A percentile compares a stretch with the other conserved stretches of the same genome.
phyloP scores from a whole-genome alignment of 2,329 filamentous ascomycete genomes.

The Pseudogymnoascus sp. region DNA sequence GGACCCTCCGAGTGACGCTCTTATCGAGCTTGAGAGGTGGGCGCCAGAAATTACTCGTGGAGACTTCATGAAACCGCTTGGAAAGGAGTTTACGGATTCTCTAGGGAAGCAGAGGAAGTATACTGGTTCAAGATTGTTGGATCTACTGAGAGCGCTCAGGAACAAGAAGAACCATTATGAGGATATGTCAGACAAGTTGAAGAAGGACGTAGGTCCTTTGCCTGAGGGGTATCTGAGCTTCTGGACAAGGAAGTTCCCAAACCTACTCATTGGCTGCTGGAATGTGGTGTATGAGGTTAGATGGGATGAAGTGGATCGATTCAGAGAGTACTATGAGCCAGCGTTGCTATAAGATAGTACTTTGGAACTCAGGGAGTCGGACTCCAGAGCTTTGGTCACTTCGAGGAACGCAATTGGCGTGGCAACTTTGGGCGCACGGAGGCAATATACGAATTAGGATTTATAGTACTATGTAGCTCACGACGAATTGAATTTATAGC shows the following conservation, averaged over 20 bases:
- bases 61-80: constrained; percentile 71
- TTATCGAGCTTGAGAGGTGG: constrained; percentile 50
- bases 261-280: constrained; percentile 58
- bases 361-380: background rate
- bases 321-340: constrained; percentile 61
- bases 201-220: constrained; percentile 53
- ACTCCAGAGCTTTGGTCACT: background rate
- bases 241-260: constrained; percentile 59
- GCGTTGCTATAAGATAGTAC: background rate
- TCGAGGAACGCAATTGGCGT: background rate
- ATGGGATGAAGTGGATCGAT: constrained; percentile 45
- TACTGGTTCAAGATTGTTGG: constrained; percentile 71
- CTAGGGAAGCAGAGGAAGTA: constrained; percentile 94
- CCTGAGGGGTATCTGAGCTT: constrained; percentile 59
- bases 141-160: constrained; percentile 76
- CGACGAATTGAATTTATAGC: background rate
- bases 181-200: constrained; percentile 79
- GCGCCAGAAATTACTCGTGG: constrained; percentile 47
- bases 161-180: constrained; percentile 99
- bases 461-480: background rate
- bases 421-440: background rate
- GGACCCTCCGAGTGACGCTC: constrained; percentile 64
- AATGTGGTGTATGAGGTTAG: constrained; percentile 48
- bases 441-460: background rate
- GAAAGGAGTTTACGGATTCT: constrained; percentile 76